Base-by-base conservation (phyloP, 371 early-diverging fungal species). In the Thermomucor indicae-seudaticae region DNA sequence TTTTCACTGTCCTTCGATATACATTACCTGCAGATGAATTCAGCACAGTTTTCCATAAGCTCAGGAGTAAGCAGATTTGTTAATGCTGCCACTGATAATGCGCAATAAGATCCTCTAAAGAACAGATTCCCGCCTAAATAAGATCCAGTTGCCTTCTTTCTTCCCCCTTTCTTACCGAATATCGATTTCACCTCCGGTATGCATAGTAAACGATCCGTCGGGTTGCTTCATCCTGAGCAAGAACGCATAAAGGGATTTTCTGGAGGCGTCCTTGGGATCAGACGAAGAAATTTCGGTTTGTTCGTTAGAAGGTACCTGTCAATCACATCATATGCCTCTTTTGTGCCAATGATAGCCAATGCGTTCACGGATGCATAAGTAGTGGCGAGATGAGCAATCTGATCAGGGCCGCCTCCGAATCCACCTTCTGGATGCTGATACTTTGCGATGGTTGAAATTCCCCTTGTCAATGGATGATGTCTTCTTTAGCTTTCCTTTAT, bases 121-220 rank as follows among this genome's bases (percentile, higher is more conserved):
- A 0, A 14, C 25, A 17, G 24, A 6, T 7, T 32, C 5, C n/a
- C n/a, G n/a, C n/a, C n/a, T n/a, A n/a, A n/a, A n/a, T 7, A 30
- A 6, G 10, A 25, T 46, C 23, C 17, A 6, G 3, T n/a, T 6
- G n/a, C 32, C n/a, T 7, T 46, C 30, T 17, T 16, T n/a, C 4
- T 7, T 46, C 22, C 3, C 3, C 4, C 5, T 35, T 11, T 42
- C 20, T 40, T 59, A 67, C 67, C 93, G 73, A 31, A 95, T 86
- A 68, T 99, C 99, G 5, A 92, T 81, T 64, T 99, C 99, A 3
- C 98, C 98, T 16, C 86, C 94, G 3, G 82, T 68, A 60, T 91
- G 89, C 92, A 96, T 91, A 0, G 72, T 73, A 62, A 96, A 99
- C 0, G 91, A 89, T 1, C 98, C 98, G 72, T 93, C 91, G 0